phyloP scores from a whole-genome alignment of 352 stramenopile genomes.

The Pythium volutum region DNA sequence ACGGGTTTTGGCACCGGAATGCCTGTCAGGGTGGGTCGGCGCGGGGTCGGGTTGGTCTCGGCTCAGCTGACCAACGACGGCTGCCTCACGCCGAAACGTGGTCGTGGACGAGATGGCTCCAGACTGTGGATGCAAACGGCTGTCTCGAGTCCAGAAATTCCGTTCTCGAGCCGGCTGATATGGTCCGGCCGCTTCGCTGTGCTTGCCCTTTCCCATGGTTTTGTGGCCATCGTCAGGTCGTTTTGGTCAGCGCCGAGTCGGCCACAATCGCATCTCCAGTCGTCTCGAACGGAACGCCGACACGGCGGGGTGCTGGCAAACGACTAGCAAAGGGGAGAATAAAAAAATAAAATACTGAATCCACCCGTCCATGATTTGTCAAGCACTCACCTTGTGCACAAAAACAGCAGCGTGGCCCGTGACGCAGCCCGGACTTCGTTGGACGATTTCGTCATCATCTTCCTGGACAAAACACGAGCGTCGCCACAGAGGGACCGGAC shows the following conservation, averaged over 20 bases:
- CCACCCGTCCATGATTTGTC: conserved; percentile 14
- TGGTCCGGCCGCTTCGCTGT: background rate
- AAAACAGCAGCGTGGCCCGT: conserved; percentile 11
- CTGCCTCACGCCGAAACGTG: background rate
- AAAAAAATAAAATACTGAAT: conserved; percentile 26
- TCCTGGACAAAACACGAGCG: conserved; percentile 15
- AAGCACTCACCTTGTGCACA: conserved; percentile 9
- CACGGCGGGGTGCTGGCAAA: background rate
- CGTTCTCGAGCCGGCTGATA: background rate
- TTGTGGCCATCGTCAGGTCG: background rate
- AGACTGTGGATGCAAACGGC: background rate
- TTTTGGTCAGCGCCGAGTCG: conserved; percentile 1
- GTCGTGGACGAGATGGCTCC: background rate
- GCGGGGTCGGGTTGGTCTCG: conserved; percentile 1
- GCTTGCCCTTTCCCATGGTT: conserved; percentile 6
- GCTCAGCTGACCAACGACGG: conserved; percentile 7
- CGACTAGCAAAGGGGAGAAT: conserved; percentile 18
- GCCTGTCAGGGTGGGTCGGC: background rate
- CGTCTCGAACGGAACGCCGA: background rate
- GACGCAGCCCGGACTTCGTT: conserved; percentile 8
- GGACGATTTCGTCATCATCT: conserved; percentile 15
- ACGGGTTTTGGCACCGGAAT: background rate
- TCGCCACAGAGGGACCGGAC: background rate
- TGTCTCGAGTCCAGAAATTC: background rate
- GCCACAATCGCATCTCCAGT: conserved; percentile 17